These are phyloP conservation scores for Tolypocladium tropicale DNA, from an alignment of 2,329 filamentous ascomycete genomes.

Conservation along the genomic window DNA sequence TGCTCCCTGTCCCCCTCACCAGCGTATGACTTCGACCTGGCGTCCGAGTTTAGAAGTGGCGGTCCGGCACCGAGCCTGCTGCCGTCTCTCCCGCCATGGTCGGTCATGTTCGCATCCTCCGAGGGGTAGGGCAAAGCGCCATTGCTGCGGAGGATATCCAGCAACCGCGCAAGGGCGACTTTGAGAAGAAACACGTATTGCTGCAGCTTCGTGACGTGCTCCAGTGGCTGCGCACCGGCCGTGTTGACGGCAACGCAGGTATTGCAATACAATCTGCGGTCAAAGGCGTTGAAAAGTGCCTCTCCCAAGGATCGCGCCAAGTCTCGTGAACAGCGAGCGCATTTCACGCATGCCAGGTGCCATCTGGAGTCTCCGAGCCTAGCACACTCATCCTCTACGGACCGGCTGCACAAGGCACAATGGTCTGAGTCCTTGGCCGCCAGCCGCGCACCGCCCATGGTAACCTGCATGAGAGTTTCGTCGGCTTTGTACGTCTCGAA, in stretches of 20 bases:
- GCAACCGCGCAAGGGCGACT: constrained; percentile 79
- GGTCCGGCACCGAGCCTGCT: constrained; percentile 12
- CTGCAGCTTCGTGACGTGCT: constrained; percentile 72
- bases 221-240: constrained; percentile 47
- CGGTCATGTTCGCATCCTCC: constrained; percentile 40
- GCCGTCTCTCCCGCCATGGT: constrained; percentile 2
- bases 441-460: constrained; percentile 53
- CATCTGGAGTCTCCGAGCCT: constrained; percentile 66
- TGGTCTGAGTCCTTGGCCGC: constrained; percentile 75
- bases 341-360: constrained; percentile 76
- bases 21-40: constrained; percentile 64
- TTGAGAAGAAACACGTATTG: constrained; percentile 91
- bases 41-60: constrained; percentile 47
- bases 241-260: constrained; percentile 50
- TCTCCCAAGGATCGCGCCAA: constrained; percentile 58
- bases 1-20: constrained; percentile 40
- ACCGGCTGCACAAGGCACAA: constrained; percentile 69
- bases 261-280: constrained; percentile 61
- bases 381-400: constrained; percentile 91
- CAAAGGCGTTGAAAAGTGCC: constrained; percentile 58
- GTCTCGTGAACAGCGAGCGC: constrained; percentile 54
- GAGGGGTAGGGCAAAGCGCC: constrained; percentile 71
- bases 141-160: constrained; percentile 76
- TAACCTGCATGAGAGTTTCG: constrained; percentile 58
- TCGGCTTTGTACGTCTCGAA: constrained; percentile 69